These are phyloP conservation scores for Salvia miltiorrhiza DNA, from an alignment of 257 asterid genomes.

Conservation along the genomic window DNA sequence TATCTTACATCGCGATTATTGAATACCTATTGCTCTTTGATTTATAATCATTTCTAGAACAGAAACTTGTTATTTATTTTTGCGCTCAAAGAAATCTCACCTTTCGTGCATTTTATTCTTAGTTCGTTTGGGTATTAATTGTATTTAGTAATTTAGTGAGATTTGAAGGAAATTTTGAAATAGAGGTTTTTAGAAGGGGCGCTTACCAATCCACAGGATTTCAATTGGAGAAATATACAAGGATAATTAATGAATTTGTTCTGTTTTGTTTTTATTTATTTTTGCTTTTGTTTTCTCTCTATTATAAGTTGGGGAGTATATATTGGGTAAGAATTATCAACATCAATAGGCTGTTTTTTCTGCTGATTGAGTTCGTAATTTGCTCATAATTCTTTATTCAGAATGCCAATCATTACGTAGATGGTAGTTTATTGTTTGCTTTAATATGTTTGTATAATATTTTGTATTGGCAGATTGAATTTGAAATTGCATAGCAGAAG, in stretches of 20 bases:
- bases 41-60: not conserved
- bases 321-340: not conserved
- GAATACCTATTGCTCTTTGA: not conserved
- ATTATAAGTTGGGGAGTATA: not conserved
- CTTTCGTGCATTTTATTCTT: not conserved
- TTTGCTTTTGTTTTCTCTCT: too few species aligned
- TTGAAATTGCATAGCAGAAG: slow-evolving; percentile 20
- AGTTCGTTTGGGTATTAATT: not conserved
- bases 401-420: not conserved
- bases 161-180: not conserved
- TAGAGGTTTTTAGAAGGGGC: not conserved
- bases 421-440: not conserved
- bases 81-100: not conserved
- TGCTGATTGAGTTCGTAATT: not conserved
- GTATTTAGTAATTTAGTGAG: not conserved
- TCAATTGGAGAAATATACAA: not conserved
- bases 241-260: not conserved
- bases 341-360: not conserved
- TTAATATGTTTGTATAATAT: not conserved
- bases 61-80: not conserved
- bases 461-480: slow-evolving; percentile 21
- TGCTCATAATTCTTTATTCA: not conserved
- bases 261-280: too few species aligned
- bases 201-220: not conserved
- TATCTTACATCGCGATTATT: not conserved